Evolutionary conservation across 306 rosid genomes (phyloP).

Genomic region (Vigna reflexopilosa): DNA sequence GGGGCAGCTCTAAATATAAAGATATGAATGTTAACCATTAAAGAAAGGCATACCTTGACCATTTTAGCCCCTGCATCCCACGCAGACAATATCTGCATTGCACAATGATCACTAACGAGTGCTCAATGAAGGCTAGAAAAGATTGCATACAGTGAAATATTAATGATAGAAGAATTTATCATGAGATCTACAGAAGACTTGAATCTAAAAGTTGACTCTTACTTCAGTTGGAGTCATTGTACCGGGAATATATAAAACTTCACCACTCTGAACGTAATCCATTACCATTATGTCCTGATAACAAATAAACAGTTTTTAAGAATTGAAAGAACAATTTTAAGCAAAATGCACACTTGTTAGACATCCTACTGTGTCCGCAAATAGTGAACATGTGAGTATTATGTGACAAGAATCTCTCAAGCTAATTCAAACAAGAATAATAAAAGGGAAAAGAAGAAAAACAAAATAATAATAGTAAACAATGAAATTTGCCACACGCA

Average conservation of each 20-base stretch:
- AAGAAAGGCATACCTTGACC: constrained; percentile 67
- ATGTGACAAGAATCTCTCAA: constrained; percentile 31
- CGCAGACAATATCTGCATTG: constrained; percentile 76
- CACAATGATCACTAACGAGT: constrained; percentile 23
- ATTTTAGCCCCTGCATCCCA: constrained; percentile 76
- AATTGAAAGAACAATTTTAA: too few relatives aligned
- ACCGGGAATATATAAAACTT: constrained; percentile 83
- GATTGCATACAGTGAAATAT: constrained; percentile 17
- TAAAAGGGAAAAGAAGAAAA: background rate
- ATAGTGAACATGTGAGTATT: constrained; percentile 4
- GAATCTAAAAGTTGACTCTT: constrained; percentile 49
- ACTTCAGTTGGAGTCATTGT: constrained; percentile 98
- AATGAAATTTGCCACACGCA: background rate
- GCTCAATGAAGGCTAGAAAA: constrained; percentile 25
- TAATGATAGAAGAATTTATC: constrained; percentile 11
- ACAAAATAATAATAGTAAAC: constrained; percentile 2
- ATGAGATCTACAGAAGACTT: constrained; percentile 6
- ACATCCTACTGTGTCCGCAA: constrained; percentile 5
- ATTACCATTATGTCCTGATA: constrained; percentile 68
- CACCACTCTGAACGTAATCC: constrained; percentile 49
- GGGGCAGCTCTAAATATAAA: background rate
- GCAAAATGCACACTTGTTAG: constrained; percentile 9
- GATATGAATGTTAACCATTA: constrained; percentile 19
- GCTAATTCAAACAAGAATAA: background rate
- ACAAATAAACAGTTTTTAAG: constrained; percentile 17